Conservation (phyloP, 148 eudicot genomes). For the Silene latifolia region DNA sequence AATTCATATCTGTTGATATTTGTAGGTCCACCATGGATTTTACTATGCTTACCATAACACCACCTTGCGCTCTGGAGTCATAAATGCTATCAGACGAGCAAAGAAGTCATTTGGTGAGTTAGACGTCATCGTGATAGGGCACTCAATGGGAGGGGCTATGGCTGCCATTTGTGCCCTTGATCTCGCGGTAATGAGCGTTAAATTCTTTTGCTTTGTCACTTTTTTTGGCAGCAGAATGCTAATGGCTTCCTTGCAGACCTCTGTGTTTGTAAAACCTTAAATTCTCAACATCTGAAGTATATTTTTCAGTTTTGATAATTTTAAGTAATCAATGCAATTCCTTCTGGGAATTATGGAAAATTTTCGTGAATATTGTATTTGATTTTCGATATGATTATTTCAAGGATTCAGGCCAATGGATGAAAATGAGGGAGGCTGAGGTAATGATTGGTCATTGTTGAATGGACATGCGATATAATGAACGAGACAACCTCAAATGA, state of each 20-base stretch:
- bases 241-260: not conserved
- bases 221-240: not conserved
- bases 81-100: slow-evolving; percentile 57
- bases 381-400: too few species aligned
- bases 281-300: not conserved
- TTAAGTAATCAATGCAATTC: not conserved
- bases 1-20: slow-evolving; percentile 11
- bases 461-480: too few species aligned
- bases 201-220: not conserved
- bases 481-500: too few species aligned
- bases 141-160: slow-evolving; percentile 99
- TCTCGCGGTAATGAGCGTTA: slow-evolving; percentile 52
- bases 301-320: not conserved
- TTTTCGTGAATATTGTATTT: too few species aligned
- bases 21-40: slow-evolving; percentile 96
- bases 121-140: slow-evolving; percentile 69
- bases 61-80: slow-evolving; percentile 66
- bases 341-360: not conserved
- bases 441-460: not conserved
- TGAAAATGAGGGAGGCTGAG: not conserved
- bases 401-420: not conserved
- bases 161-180: slow-evolving; percentile 92
- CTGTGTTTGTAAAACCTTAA: not conserved
- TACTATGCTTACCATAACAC: slow-evolving; percentile 90
- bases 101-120: slow-evolving; percentile 59